A percentile compares a stretch with the other conserved stretches of the same genome.
Conservation (phyloP, 768 basidiomycete genomes). For the Exsudoporus frostii region DNA sequence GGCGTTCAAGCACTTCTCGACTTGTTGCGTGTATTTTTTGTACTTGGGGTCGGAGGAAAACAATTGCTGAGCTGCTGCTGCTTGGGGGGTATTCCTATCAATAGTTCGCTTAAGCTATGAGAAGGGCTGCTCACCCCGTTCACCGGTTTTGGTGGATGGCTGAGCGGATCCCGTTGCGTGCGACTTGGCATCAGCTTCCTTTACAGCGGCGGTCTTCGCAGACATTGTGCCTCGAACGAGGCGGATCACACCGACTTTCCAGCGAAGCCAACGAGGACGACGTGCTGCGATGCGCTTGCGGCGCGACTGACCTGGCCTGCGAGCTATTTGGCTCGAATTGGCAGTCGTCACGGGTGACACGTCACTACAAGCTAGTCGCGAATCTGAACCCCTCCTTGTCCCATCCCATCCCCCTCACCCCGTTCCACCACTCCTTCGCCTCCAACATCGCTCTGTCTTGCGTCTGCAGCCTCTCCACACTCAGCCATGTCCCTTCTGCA, state of each 20-base stretch:
- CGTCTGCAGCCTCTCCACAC: slow-evolving; percentile 56
- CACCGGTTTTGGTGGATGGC: slow-evolving; percentile 19
- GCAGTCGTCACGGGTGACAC: slow-evolving; percentile 19
- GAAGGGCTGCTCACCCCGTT: slow-evolving; percentile 30
- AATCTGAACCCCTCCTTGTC: slow-evolving; percentile 20
- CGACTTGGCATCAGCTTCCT: slow-evolving; percentile 18
- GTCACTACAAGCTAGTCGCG: neutral
- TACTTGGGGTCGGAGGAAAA: slow-evolving; percentile 86
- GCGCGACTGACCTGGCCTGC: neutral
- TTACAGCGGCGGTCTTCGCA: slow-evolving; percentile 11
- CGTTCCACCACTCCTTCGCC: slow-evolving; percentile 81
- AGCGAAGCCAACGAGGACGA: slow-evolving; percentile 3
- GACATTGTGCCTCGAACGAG: slow-evolving; percentile 20
- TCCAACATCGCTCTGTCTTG: slow-evolving; percentile 53
- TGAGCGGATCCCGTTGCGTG: slow-evolving; percentile 8
- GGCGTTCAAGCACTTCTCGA: slow-evolving; percentile 88
- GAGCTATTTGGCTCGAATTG: slow-evolving; percentile 3
- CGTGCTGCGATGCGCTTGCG: neutral
- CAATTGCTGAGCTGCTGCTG: slow-evolving; percentile 50
- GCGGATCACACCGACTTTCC: slow-evolving; percentile 11
- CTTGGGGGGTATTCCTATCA: neutral
- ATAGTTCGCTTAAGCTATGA: neutral
- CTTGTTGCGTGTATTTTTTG: slow-evolving; percentile 89
- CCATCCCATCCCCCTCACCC: slow-evolving; percentile 40
- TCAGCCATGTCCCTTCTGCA: slow-evolving; percentile 47